Base-by-base conservation (phyloP, 306 rosid species). In the Pyrus communis region DNA sequence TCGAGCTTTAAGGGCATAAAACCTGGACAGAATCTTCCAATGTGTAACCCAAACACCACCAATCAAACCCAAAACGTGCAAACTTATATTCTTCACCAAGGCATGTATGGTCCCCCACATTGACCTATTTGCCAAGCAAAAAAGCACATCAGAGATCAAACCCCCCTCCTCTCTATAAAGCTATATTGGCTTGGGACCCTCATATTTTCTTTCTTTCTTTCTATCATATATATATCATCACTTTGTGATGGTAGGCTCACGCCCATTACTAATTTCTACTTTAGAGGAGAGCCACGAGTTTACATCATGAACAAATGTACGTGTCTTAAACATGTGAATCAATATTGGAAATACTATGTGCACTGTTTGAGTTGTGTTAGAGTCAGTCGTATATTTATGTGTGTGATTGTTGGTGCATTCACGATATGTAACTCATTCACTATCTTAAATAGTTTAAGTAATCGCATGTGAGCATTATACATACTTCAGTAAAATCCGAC, bases 11-110 rank as follows among this genome's bases (percentile, higher is more conserved):
- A 75, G 82, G 82, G 76, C 86, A 71, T 83, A 82, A 85, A 86
- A 86, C 86, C 80, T 75, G 88, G 87, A 83, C 83, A 75, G 90
- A 86, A 81, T 81, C 84, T 82, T 51, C 57, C 27, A 45, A 64
- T 59, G 55, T 73, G 78, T 31, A 75, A 78, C 30, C 73, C 63
- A 78, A 80, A 78, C 75, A 80, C 22, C 80, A 74, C 69, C 76
- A 78, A 79, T 69, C 75, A 11, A 64, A 83, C 84, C 65, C 78
- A 81, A 86, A 86, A 83, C 71, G 77, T 81, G 86, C 49, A 78
- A 7, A 73, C 75, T 51, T 51, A 67, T 82, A 82, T 67, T 59
- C 60, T 40, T 67, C 51, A 49, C 75, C 62, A 59, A 69, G 74
- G 65, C 74, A 80, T 30, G 74, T 74, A 62, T 82, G 86, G 88